A percentile compares a stretch with the other conserved stretches of the same genome.
Conservation (phyloP, 2,329 filamentous ascomycete species). For the Cytospora leucostoma region DNA sequence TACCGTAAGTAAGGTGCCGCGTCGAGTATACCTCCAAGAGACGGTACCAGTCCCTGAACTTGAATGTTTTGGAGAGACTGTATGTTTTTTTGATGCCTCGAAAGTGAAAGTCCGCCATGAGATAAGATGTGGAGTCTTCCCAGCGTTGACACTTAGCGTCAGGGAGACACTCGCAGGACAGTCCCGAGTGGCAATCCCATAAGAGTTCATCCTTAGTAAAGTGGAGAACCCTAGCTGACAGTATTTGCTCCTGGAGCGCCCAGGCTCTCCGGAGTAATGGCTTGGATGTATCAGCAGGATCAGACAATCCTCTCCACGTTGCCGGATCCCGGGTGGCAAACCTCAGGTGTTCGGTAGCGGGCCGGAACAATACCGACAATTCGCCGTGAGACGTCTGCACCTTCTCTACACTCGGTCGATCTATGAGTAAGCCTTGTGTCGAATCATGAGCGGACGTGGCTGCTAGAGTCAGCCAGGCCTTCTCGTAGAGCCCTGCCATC, state of each 20-base stretch:
- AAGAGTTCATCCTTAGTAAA: slow-evolving; percentile 4
- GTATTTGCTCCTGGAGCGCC: slow-evolving; percentile 7
- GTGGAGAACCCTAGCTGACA: not conserved
- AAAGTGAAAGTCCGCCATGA: no score
- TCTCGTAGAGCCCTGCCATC: slow-evolving; percentile 6
- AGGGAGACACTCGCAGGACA: not conserved
- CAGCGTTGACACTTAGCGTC: not conserved
- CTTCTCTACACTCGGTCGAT: not conserved
- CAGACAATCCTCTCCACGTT: no score
- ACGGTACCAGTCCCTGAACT: not conserved
- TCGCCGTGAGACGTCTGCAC: not conserved
- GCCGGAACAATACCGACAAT: not conserved
- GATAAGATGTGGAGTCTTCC: not conserved
- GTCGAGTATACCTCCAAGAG: not conserved
- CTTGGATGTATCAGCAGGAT: no score
- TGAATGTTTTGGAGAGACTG: not conserved
- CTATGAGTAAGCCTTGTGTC: not conserved
- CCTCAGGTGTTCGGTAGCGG: not conserved
- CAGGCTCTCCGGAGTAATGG: slow-evolving; percentile 1
- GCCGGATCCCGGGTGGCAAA: not conserved
- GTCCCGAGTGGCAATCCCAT: not conserved
- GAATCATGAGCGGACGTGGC: not conserved
- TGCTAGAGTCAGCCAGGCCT: slow-evolving; percentile 7
- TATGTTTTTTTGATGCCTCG: no score
- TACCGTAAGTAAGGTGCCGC: not conserved